Base-by-base conservation (phyloP, 2,329 filamentous ascomycete species). In the Fusarium continuum region DNA sequence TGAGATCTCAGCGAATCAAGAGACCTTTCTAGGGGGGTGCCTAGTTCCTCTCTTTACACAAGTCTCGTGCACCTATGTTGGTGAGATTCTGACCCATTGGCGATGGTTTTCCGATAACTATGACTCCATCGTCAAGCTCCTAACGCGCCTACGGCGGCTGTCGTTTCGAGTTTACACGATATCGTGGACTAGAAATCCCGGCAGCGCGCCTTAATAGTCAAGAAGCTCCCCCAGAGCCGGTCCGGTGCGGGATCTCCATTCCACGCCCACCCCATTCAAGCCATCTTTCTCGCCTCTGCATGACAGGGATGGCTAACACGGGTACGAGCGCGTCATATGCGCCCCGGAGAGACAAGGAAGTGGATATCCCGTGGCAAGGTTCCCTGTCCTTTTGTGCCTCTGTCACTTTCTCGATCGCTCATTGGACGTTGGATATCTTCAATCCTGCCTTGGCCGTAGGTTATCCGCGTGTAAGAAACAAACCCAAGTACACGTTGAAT, bases 251-350 rank as follows among this genome's bases (percentile, higher is more conserved):
- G 55, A 70, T 69, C 65, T 51, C 35, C 44, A 64, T 56, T 68
- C 53, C 65, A 67, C 64, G 13, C 44, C 60, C 54, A 57, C 59
- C 65, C 52, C 64, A 53, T 38, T 41, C 45, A 55, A 57, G 28
- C 45, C 54, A 58, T 44, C 45, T 60, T 49, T 52, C 51, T 70
- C 60, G 56, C 62, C 64, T 67, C 67, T 59, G 62, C 51, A 67
- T 32, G 49, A 40, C 63, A 66, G 49, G 63, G 55, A 67, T 64
- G 25, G 49, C 55, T 61, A 56, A 45, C 60, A 69, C 65, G 68
- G 68, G 68, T 68, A 53, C 51, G 53, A 69, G 64, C 67, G 68
- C 68, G 68, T 70, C 68, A 70, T 70, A 70, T 70, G 68, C 61
- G 65, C 65, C 68, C 65, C 68, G 44, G 57, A 64, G 55, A 58